Evolutionary conservation across 2,329 filamentous ascomycete genomes (phyloP).

Genomic region (Chrysosporium keratinophilum): DNA sequence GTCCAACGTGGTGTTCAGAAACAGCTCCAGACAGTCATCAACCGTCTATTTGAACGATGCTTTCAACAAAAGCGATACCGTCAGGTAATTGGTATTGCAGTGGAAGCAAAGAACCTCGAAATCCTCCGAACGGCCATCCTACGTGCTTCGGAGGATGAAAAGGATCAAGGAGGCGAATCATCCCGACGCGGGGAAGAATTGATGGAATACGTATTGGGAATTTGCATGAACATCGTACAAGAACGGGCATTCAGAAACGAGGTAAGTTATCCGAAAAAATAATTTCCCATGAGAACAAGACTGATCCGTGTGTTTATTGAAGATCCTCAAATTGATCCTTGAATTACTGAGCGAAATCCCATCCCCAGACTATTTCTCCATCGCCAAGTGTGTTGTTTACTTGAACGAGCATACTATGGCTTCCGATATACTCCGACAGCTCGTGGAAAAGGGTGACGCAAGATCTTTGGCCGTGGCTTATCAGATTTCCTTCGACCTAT

Average conservation of each 20-base stretch:
- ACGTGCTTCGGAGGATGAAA: conserved; percentile 77
- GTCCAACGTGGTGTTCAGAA: conserved; percentile 64
- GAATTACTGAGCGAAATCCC: conserved; percentile 89
- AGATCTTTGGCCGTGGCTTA: conserved; percentile 79
- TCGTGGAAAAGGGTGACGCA: conserved; percentile 69
- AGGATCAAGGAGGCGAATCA: conserved; percentile 50
- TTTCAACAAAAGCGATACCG: conserved; percentile 77
- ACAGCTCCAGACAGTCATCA: conserved; percentile 72
- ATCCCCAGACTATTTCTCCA: conserved; percentile 91
- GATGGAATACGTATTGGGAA: conserved; percentile 90
- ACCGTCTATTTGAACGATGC: conserved; percentile 84
- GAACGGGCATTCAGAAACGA: conserved; percentile 74
- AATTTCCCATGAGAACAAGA: background rate
- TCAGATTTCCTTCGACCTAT: conserved; percentile 95
- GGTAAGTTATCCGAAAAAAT: conserved; percentile 29
- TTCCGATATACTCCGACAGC: conserved; percentile 68
- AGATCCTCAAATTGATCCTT: conserved; percentile 86
- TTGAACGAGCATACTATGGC: conserved; percentile 86
- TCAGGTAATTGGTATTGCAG: conserved; percentile 91
- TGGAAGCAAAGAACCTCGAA: conserved; percentile 86
- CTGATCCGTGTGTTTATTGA: background rate
- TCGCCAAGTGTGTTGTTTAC: conserved; percentile 95
- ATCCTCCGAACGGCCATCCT: conserved; percentile 79
- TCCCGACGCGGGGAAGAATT: conserved; percentile 68
- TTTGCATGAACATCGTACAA: conserved; percentile 97